A percentile compares a stretch with the other conserved stretches of the same genome.
Evolutionary conservation across 1,284 basidiomycete genomes (phyloP).

Genomic region (Ustilago crameri): DNA sequence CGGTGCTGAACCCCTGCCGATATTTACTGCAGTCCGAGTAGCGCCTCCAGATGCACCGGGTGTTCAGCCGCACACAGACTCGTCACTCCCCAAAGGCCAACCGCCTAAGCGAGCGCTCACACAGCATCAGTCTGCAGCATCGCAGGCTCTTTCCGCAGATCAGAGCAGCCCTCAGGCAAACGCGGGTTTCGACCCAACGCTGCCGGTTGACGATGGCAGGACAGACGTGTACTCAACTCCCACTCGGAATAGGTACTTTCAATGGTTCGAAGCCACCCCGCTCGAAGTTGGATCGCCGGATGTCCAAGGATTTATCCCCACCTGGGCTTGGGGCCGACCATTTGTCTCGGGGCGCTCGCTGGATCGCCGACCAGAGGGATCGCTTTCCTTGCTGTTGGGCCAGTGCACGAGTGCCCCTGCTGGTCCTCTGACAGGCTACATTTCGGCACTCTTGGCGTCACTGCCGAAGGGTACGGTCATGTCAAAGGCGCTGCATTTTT

Average conservation of each 20-base stretch:
- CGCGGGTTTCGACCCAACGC: background rate
- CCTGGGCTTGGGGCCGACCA: constrained; percentile 66
- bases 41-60: constrained; percentile 36
- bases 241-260: constrained; percentile 45
- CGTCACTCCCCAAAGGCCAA: constrained; percentile 45
- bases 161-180: background rate
- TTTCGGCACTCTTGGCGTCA: constrained; percentile 62
- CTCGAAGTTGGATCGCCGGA: constrained; percentile 67
- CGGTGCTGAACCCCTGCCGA: constrained; percentile 54
- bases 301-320: constrained; percentile 67
- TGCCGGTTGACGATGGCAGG: constrained; percentile 1
- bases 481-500: constrained; percentile 48
- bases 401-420: constrained; percentile 68
- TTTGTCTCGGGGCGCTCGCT: constrained; percentile 60
- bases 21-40: constrained; percentile 61
- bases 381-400: constrained; percentile 63
- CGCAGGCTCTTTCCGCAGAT: constrained; percentile 17
- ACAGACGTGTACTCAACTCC: constrained; percentile 22
- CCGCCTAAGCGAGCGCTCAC: constrained; percentile 43
- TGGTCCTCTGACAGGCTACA: constrained; percentile 64
- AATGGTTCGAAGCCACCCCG: constrained; percentile 68
- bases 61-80: constrained; percentile 39
- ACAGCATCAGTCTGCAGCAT: constrained; percentile 42
- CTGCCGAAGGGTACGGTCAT: constrained; percentile 59
- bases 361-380: constrained; percentile 53